Base-by-base conservation (phyloP, 2,329 filamentous ascomycete genomes). In the Ascomycota sp. region DNA sequence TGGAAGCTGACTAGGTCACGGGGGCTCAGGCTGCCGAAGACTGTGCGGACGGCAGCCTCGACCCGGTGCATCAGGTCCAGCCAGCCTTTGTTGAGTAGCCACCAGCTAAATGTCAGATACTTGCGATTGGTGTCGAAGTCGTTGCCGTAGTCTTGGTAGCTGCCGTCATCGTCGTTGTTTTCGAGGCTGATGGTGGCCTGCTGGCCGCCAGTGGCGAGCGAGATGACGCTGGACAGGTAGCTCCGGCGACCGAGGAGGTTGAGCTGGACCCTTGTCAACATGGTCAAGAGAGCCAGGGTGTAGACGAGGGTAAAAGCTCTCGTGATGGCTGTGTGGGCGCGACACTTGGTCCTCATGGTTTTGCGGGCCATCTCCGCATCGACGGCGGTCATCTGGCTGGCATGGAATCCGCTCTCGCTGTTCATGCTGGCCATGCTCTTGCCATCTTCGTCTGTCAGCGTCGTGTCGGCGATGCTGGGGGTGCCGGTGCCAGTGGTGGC, bases 91-190 rank as follows among this genome's bases (percentile, higher is more conserved):
- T 98, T 86, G 28, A 98, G 62, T 28, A 98, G 59, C 85, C 86
- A 98, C 89, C 89, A 98, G 54, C 82, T 93, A 50, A 95, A 92
- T 25, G 85, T 91, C 29, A 98, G 63, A 47, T 95, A 98, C 45
- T 80, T 79, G 41, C 85, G 68, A 53, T 98, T 98, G 22, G 83
- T 92, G 51, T 94, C 85, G 41, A 93, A 94, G 51, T 98, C 89
- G 50, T 79, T 86, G 27, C 83, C 83, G 46, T 91, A 83, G 4
- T 73, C 67, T 42, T 85, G 77, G 31, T 86, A 79, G 12, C 68
- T 62, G 43, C 77, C 76, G 47, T 89, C 81, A 47, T 94, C 85
- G 47, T 94, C 86, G 44, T 91, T 75, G 51, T 95, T 89, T 56
- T 94, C 83, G 12, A 95, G 65, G 42, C 67, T 85, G 47, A 98